These are phyloP conservation scores for Pestalotiopsis sp. DNA, from an alignment of 2,329 filamentous ascomycete species.

Conservation along the genomic window DNA sequence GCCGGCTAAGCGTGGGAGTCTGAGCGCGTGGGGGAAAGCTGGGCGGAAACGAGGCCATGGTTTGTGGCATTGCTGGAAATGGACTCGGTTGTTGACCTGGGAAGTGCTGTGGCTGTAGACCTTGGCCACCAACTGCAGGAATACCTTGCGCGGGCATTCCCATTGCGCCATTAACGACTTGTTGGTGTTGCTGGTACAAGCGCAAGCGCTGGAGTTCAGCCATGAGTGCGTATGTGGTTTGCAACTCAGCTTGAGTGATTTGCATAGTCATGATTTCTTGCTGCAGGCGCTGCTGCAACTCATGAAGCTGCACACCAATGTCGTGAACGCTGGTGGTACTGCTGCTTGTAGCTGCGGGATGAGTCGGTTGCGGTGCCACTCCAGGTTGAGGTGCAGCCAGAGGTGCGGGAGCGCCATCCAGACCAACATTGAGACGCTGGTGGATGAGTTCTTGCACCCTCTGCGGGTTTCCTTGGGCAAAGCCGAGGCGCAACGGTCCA, in stretches of 20 bases:
- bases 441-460: slow-evolving; percentile 67
- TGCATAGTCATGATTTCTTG: slow-evolving; percentile 68
- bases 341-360: slow-evolving; percentile 17
- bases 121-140: slow-evolving; percentile 14
- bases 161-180: slow-evolving; percentile 18
- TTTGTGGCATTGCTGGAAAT: slow-evolving; percentile 21
- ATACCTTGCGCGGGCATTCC: slow-evolving; percentile 16
- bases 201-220: slow-evolving; percentile 69
- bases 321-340: slow-evolving; percentile 28
- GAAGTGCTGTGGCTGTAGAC: slow-evolving; percentile 22
- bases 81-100: slow-evolving; percentile 11
- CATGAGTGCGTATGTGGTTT: slow-evolving; percentile 68
- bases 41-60: slow-evolving; percentile 25
- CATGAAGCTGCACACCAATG: slow-evolving; percentile 62
- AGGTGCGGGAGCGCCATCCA: slow-evolving; percentile 28
- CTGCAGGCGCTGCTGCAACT: slow-evolving; percentile 70
- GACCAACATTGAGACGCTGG: slow-evolving; percentile 59
- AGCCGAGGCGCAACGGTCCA: slow-evolving; percentile 74
- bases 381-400: slow-evolving; percentile 16
- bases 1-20: slow-evolving; percentile 47
- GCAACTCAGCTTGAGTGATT: slow-evolving; percentile 67
- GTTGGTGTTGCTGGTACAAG: slow-evolving; percentile 43
- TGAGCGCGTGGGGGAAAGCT: slow-evolving; percentile 35
- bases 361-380: slow-evolving; percentile 8
- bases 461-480: slow-evolving; percentile 68